These are phyloP conservation scores for Westerdykella aurantiaca DNA, from an alignment of 2,329 filamentous ascomycete genomes.

Conservation along the genomic window DNA sequence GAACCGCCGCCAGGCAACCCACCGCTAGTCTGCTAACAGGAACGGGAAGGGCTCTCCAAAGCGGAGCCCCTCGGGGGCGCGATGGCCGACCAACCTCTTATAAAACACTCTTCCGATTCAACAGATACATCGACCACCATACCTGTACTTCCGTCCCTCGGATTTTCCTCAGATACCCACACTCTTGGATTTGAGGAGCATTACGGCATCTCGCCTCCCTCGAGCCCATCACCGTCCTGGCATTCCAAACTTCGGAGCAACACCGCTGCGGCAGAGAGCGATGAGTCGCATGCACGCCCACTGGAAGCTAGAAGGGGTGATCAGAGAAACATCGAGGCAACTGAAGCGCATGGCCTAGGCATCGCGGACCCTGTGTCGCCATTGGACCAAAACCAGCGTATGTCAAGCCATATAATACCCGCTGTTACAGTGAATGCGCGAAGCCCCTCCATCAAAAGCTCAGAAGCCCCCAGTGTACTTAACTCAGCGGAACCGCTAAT, in stretches of 20 bases:
- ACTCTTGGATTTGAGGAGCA: slow-evolving; percentile 15
- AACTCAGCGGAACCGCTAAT: slow-evolving; percentile 25
- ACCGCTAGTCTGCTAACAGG: too few relatives aligned
- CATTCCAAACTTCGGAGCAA: slow-evolving; percentile 35
- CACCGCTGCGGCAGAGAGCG: slow-evolving; percentile 27
- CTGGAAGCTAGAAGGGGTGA: too few relatives aligned
- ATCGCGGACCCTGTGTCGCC: slow-evolving; percentile 20
- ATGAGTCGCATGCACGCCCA: slow-evolving; percentile 13
- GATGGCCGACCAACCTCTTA: too few relatives aligned
- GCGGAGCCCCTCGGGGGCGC: too few relatives aligned
- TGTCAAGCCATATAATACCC: slow-evolving; percentile 22
- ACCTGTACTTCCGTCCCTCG: slow-evolving; percentile 24
- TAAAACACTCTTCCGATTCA: too few relatives aligned
- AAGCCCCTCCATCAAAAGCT: slow-evolving; percentile 14
- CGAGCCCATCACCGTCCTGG: slow-evolving; percentile 28
- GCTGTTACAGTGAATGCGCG: slow-evolving; percentile 13
- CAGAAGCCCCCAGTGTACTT: slow-evolving; percentile 19
- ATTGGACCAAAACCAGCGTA: slow-evolving; percentile 5
- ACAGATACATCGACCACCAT: slow-evolving; percentile 5
- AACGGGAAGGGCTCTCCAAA: too few relatives aligned
- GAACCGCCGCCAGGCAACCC: too few relatives aligned
- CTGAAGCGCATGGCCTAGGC: slow-evolving; percentile 28
- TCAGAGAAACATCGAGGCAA: too few relatives aligned
- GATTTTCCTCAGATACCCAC: slow-evolving; percentile 20
- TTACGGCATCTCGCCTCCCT: slow-evolving; percentile 14